Evolutionary conservation across 2,329 filamentous ascomycete genomes (phyloP).

Genomic region (Apiospora pterosperma): DNA sequence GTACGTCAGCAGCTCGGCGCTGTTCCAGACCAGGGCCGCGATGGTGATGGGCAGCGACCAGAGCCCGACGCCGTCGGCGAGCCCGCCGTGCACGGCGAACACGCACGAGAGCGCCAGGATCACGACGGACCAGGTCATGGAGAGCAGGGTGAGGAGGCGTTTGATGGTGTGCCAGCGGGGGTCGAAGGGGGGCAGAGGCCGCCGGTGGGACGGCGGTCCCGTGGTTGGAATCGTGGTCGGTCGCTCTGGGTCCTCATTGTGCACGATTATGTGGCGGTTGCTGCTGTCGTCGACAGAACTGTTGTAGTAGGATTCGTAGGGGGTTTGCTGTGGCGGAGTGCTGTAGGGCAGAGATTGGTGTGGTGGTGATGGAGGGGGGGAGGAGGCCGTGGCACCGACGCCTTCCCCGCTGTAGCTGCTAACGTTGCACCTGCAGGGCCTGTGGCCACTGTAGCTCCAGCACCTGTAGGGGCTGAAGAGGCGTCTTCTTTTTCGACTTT

Average conservation of each 20-base stretch:
- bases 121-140: conserved; percentile 17
- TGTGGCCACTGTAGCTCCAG: no score
- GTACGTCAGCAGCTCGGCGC: conserved; percentile 25
- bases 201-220: background rate
- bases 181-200: conserved; percentile 15
- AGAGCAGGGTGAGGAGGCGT: conserved; percentile 19
- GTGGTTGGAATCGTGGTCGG: background rate
- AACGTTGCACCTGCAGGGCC: background rate
- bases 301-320: background rate
- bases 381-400: no score
- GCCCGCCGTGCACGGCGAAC: conserved; percentile 13
- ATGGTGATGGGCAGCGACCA: conserved; percentile 21
- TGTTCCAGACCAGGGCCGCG: conserved; percentile 23
- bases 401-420: background rate
- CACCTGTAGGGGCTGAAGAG: background rate
- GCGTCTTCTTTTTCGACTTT: background rate
- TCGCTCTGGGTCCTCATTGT: background rate
- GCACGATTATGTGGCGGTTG: background rate
- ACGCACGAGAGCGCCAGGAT: conserved; percentile 20
- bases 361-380: background rate
- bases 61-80: conserved; percentile 4
- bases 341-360: background rate
- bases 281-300: background rate
- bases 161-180: conserved; percentile 19
- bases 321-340: background rate